phyloP scores from a whole-genome alignment of 2,329 filamentous ascomycete species.

The Trichophyton simii region DNA sequence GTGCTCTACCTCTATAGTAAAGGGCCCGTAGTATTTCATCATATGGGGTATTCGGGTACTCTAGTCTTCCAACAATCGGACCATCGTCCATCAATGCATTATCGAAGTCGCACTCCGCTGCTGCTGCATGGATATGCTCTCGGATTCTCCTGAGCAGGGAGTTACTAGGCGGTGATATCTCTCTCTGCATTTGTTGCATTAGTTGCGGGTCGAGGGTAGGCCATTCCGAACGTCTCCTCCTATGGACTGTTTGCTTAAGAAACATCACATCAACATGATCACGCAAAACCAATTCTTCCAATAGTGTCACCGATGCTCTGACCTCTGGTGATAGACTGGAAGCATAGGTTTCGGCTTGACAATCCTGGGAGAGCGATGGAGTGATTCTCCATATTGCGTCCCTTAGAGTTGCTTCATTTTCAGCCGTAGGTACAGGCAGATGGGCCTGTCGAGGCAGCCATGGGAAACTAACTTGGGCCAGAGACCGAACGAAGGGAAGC shows the following conservation, averaged over 20 bases:
- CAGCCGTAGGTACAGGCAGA: background rate
- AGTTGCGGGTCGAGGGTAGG: background rate
- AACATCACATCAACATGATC: background rate
- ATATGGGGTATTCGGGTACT: background rate
- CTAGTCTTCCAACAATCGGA: background rate
- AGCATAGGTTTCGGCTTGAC: background rate
- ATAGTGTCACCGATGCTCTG: background rate
- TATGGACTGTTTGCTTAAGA: background rate
- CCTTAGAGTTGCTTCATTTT: background rate
- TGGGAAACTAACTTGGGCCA: background rate
- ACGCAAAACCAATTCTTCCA: background rate
- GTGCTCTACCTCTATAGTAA: background rate
- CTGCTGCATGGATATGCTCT: background rate
- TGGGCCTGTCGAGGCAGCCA: background rate
- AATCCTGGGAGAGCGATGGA: background rate
- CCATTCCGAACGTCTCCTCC: background rate
- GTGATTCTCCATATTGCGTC: background rate
- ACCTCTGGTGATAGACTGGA: background rate
- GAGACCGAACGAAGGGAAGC: background rate
- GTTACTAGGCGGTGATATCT: background rate
- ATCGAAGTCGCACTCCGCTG: background rate
- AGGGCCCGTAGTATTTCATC: background rate
- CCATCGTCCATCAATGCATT: background rate
- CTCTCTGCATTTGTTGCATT: background rate
- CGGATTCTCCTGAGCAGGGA: background rate